Evolutionary conservation across 768 basidiomycete species (phyloP), one percentile per base, ranked within the genome.

Genomic region (Tylopilus plumbeoviolaceoides): DNA sequence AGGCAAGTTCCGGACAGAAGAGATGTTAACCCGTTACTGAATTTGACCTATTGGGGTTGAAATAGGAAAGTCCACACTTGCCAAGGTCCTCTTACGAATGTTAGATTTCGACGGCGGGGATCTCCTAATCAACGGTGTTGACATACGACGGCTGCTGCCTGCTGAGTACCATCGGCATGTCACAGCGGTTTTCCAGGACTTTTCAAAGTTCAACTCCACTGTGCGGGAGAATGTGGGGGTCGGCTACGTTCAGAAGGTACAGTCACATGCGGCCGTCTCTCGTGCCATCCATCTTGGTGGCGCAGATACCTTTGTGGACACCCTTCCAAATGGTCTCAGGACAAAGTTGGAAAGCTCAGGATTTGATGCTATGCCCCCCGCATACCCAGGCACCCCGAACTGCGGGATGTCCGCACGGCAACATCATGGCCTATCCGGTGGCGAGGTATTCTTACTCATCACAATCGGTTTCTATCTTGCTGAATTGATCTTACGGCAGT

Each of bases 201-300:
- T 92, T 68, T 85, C 87, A 47, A 85, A 85, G 64, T 91, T 87
- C 65, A 84, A 82, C 61, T 78, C 84, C 6, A 84, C 89, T 0
- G 77, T 91, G 17, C 77, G 83, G 56, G 89, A 92, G 65, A 95
- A 95, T 64, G 83, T 92, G 27, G 92, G 91, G n/a, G 72, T 94
- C 4, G 91, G 92, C 18, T 81, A 78, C 59, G 80, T 93, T 18
- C 78, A 79, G 14, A 79, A 82, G 59, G 68, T 92, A 56, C 71
- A 76, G 33, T 78, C 80, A 47, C 75, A 76, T 15, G 70, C 73
- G 4, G 80, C 81, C 11, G 75, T 94, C 50, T 73, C 79, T 54
- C 70, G 72, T 18, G 91, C 91, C n/a, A 70, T 92, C 38, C 75
- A 74, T 43, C 75, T 88, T 31, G 90, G 87, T 21, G 86, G 87